Evolutionary conservation across 192 early-diverging fungal species (phyloP).

Genomic region (Geranomyces michiganensis): DNA sequence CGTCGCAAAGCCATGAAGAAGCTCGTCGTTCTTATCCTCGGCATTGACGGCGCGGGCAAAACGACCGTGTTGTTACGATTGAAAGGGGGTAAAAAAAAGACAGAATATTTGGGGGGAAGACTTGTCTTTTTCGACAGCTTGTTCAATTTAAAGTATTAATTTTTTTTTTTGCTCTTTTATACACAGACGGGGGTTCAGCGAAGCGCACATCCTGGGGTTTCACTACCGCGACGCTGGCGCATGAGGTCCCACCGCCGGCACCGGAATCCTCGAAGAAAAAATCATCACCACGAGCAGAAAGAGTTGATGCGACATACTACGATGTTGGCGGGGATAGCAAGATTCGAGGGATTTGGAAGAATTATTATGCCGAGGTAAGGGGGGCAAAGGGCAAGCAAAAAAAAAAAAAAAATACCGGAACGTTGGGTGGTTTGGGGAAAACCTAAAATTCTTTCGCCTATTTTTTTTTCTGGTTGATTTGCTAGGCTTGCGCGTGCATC

Average conservation of each 20-base stretch:
- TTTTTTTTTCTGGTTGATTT: no score
- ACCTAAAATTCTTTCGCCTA: no score
- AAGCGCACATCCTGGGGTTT: conserved; percentile 29
- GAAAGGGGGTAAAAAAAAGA: conserved; percentile 37
- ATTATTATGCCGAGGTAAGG: conserved; percentile 41
- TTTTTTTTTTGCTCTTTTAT: not conserved
- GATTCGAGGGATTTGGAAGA: conserved; percentile 40
- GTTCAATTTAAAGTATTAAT: not conserved
- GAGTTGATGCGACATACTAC: conserved; percentile 18
- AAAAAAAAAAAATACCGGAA: no score
- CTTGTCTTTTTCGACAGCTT: not conserved
- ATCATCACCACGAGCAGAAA: not conserved
- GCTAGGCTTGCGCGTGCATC: conserved; percentile 29
- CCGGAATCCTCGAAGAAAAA: conserved; percentile 3
- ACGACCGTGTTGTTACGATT: conserved; percentile 30
- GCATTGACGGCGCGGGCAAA: conserved; percentile 37
- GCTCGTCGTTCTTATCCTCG: conserved; percentile 24
- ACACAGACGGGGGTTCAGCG: not conserved
- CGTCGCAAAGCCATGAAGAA: not conserved
- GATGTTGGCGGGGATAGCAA: conserved; percentile 34
- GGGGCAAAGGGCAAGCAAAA: no score
- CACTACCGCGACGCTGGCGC: conserved; percentile 17
- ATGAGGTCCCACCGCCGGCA: not conserved
- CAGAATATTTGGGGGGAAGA: not conserved
- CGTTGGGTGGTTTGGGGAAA: no score